phyloP scores from a whole-genome alignment of 345 rosid species.

The Alliaria petiolata region DNA sequence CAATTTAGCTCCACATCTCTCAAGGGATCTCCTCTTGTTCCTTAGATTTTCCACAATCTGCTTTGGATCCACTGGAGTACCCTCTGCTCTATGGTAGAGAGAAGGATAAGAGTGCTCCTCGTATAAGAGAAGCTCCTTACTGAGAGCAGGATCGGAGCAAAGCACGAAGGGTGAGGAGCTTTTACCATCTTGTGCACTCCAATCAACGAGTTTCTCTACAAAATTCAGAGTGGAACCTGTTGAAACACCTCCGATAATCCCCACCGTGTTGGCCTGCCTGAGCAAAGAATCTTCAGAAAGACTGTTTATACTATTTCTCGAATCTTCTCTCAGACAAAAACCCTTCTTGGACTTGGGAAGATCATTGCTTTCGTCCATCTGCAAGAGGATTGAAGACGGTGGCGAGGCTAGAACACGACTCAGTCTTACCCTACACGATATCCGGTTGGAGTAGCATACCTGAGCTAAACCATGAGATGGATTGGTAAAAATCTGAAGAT shows the following conservation, averaged over 20 bases:
- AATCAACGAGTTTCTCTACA: conserved; percentile 47
- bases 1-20: conserved; percentile 59
- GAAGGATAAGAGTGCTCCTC: conserved; percentile 47
- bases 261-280: conserved; percentile 54
- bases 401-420: conserved; percentile 44
- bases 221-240: conserved; percentile 50
- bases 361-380: conserved; percentile 50
- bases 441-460: conserved; percentile 23
- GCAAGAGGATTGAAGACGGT: conserved; percentile 54
- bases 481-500: conserved; percentile 39
- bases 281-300: conserved; percentile 39
- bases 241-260: conserved; percentile 71
- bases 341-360: conserved; percentile 42
- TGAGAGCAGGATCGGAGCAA: conserved; percentile 67
- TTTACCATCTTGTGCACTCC: conserved; percentile 48
- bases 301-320: conserved; percentile 18
- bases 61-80: conserved; percentile 29
- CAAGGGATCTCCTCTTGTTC: conserved; percentile 53
- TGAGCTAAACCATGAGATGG: conserved; percentile 35
- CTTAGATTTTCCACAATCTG: conserved; percentile 42
- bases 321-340: conserved; percentile 30
- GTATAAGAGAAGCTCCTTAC: conserved; percentile 44
- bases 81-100: conserved; percentile 32
- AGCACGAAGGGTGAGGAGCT: conserved; percentile 55
- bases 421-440: conserved; percentile 33